A percentile compares a stretch with the other conserved stretches of the same genome.
phyloP scores from a whole-genome alignment of 768 basidiomycete genomes.

The Roridomyces roridus region DNA sequence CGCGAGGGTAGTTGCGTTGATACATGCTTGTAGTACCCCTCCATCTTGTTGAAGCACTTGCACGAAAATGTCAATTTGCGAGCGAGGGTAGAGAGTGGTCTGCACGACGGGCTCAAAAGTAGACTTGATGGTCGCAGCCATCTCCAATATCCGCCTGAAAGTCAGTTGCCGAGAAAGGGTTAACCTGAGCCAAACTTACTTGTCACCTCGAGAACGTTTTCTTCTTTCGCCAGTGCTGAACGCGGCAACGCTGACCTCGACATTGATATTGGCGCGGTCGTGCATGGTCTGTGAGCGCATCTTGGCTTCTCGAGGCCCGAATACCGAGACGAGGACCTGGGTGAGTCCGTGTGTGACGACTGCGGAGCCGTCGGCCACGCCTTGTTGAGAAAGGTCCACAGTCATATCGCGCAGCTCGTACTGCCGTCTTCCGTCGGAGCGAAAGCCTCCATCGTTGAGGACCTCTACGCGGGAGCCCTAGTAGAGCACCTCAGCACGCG shows the following conservation, averaged over 20 bases:
- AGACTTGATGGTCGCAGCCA: conserved; percentile 85
- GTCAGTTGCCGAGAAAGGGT: too few relatives aligned
- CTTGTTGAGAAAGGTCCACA: conserved; percentile 78
- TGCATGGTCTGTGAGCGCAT: conserved; percentile 81
- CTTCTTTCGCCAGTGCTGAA: conserved; percentile 87
- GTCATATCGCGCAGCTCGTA: conserved; percentile 86
- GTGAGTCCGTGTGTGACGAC: conserved; percentile 89
- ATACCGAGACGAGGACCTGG: conserved; percentile 84
- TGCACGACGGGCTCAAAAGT: conserved; percentile 97
- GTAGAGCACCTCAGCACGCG: conserved; percentile 3
- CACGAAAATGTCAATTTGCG: conserved; percentile 92
- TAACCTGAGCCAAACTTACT: conserved; percentile 70
- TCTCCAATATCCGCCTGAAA: conserved; percentile 82
- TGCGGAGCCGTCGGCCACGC: conserved; percentile 86
- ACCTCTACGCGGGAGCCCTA: conserved; percentile 70
- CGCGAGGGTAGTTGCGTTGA: conserved; percentile 95
- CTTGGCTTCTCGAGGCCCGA: conserved; percentile 91
- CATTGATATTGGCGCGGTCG: conserved; percentile 88
- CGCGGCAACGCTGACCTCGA: conserved; percentile 86
- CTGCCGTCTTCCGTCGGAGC: conserved; percentile 92
- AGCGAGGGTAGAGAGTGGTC: conserved; percentile 89
- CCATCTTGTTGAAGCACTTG: conserved; percentile 96
- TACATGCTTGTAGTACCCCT: conserved; percentile 86
- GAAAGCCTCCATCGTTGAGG: conserved; percentile 84
- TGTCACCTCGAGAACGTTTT: conserved; percentile 82